Percentiles rank a stretch among this genome's conserved stretches.
These are phyloP conservation scores for Silene noctiflora DNA, from an alignment of 179 eudicot genomes.

Conservation along the genomic window DNA sequence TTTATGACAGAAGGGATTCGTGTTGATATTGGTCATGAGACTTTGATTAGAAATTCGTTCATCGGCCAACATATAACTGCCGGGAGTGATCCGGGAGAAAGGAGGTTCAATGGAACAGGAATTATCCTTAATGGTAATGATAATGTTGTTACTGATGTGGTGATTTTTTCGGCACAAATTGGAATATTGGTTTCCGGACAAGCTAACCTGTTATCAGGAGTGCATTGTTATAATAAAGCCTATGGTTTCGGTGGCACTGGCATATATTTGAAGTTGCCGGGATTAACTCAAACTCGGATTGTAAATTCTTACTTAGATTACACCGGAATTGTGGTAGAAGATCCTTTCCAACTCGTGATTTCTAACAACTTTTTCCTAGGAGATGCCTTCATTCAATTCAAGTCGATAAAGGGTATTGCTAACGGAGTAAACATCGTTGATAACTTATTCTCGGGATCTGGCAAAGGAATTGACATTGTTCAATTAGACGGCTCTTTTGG, in stretches of 20 bases:
- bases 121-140: conserved; percentile 62
- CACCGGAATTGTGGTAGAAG: conserved; percentile 76
- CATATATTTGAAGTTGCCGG: conserved; percentile 56
- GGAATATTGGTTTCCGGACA: conserved; percentile 63
- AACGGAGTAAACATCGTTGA: conserved; percentile 63
- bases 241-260: conserved; percentile 72
- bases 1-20: conserved; percentile 55
- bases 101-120: conserved; percentile 61
- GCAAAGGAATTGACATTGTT: conserved; percentile 55
- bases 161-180: conserved; percentile 60
- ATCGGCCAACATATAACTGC: conserved; percentile 73
- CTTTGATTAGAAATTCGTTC: conserved; percentile 51
- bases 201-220: conserved; percentile 62
- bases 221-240: conserved; percentile 84
- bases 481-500: conserved; percentile 52
- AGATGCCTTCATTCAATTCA: conserved; percentile 50
- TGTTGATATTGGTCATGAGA: conserved; percentile 70
- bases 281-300: conserved; percentile 69
- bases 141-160: conserved; percentile 59
- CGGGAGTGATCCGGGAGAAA: conserved; percentile 52
- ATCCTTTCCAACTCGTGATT: conserved; percentile 67
- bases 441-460: conserved; percentile 65
- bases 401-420: conserved; percentile 51
- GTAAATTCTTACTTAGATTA: conserved; percentile 68
- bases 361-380: conserved; percentile 64